Base-by-base conservation (phyloP, 352 stramenopile genomes). In the Phytophthora pisi region DNA sequence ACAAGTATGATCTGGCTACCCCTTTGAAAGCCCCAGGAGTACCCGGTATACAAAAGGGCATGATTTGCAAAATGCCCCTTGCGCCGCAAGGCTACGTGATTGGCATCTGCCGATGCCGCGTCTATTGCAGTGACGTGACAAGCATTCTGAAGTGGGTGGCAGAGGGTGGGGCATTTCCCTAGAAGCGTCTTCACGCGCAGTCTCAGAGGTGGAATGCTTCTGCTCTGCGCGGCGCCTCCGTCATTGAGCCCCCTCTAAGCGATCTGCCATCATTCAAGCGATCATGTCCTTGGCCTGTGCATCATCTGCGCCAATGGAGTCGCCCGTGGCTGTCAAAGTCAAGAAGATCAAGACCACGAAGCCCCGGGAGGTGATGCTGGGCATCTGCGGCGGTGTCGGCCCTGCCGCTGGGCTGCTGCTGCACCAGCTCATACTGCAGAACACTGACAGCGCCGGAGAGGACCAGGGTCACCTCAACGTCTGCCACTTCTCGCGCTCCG, bases 351-450 rank as follows among this genome's bases (percentile, higher is more conserved):
- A 64, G 59, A 7, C 61, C 52, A 64, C 51, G 65, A 66, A 54
- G 20, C 63, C 57, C n/a, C 62, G 61, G 64, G 72, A 87, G 46
- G 77, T 78, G 55, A 70, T 93, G 70, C 68, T 93, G 30, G 85
- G 82, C 61, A 91, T 93, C 64, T 90, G 82, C 57, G 85, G 85
- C 26, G 85, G 85, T 65, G 85, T 92, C 15, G 85, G 85, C 0
- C 85, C 85, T 1, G 85, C 85, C 5, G 85, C 85, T 1, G 85
- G 85, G 7, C 61, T 93, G 62, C 73, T 92, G 60, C 71, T 93
- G 57, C 85, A 93, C 46, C 81, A 92, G 56, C 75, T 84, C 55
- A 87, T 93, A 53, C 70, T 93, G 23, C 62, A 90, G 53, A 75
- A 93, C 63, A 93, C 85, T 5, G 74, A 86, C 55, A 89, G 75